Evolutionary conservation across 805 yeast genomes (phyloP), one percentile per base, ranked within the genome.

Genomic region (Candida patagonica): DNA sequence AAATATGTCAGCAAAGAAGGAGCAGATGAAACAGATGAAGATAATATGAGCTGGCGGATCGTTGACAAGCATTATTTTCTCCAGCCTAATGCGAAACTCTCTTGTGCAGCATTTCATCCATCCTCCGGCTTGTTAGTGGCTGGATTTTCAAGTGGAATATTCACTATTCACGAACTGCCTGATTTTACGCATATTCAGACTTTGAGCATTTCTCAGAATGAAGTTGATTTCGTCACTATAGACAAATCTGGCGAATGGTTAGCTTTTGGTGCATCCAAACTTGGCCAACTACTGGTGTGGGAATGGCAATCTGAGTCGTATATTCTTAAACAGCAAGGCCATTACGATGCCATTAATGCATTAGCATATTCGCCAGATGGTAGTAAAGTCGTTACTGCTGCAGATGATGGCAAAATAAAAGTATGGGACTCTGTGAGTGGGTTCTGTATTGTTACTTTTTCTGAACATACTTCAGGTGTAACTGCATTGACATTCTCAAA

Each of bases 251-350:
- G 98, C 25, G 98, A 92, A 60, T 92, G 98, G 98, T 67, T 92
- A 24, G 95, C 96, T 0, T 84, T 92, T 60, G 98, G 98, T 4
- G 87, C 96, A 0, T 64, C 86, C 25, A 79, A 78, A 54, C 61
- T 84, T 22, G 98, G 98, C n/a, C 98, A 92, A 62, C 65, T 92
- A 43, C 64, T 92, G 42, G 98, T 92, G 0, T 92, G 94, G 68
- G 98, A 92, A 68, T 92, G 98, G 98, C 96, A 92, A 64, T 83
- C 95, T 4, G 98, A 92, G 59, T 84, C 96, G 0, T 92, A 89
- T 56, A 81, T 92, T 35, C 67, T 92, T 48, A 88, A 89, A 57
- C 98, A 92, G 58, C 98, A 92, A 62, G 96, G 97, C 19, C 98
- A 92, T 62, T 89, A 84, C 55, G 98, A 92, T 59, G 69, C 95